Evolutionary conservation across 352 stramenopile genomes (phyloP), one percentile per base, ranked within the genome.

Genomic region (Pythium guiyangense): DNA sequence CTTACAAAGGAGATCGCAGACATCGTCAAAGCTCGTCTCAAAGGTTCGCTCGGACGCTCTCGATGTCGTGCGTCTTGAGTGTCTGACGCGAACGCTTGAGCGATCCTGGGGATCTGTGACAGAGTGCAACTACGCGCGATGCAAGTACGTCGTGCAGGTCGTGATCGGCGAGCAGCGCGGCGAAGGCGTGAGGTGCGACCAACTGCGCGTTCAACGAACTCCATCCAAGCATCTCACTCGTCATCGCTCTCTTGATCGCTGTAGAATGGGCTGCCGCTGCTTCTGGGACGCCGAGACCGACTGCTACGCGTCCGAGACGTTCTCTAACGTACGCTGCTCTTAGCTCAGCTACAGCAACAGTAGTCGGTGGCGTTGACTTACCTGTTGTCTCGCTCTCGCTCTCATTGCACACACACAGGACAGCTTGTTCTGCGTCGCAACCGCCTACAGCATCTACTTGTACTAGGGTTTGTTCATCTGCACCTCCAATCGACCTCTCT

Each of bases 131-230:
- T 90, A 91, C 54, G 57, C 79, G 49, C 73, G 88, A 12, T 97
- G 88, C 73, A 97, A 97, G 62, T 97, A 96, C 63, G 75, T 96
- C 29, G 88, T 97, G 17, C 87, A 97, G 47, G 83, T 96, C 40
- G 86, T 96, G 22, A 94, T 97, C 53, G 88, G 88, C 18, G 88
- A 97, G 55, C 87, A 96, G 50, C 76, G 87, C 3, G 88, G 88
- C 14, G 86, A 96, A 66, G 88, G 88, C 42, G 86, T 96, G 26
- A 71, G 80, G 78, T 89, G 34, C 2, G 62, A 11, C 6, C n/a
- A 20, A 25, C 26, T 9, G 27, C 9, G n/a, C 15, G 1, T 6
- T n/a, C 29, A 8, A 22, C 37, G 5, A 49, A 22, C 22, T 44
- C 45, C 11, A 5, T 9, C 4, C 22, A 12, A 34, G 0, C 25